Evolutionary conservation across 306 rosid species (phyloP).

Genomic region (Pterocarpus santalinus): DNA sequence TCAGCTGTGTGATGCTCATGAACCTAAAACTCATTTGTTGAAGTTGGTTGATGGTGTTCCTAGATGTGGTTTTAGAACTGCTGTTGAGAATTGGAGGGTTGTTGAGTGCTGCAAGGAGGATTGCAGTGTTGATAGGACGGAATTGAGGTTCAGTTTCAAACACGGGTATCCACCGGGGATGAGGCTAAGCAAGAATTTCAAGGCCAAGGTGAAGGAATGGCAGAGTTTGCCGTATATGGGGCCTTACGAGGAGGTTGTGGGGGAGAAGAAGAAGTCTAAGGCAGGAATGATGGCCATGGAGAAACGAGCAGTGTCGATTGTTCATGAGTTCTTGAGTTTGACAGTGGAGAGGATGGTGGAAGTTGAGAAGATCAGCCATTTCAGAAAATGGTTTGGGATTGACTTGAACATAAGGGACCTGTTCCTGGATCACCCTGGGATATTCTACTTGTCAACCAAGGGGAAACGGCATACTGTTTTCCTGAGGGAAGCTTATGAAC

Average conservation of each 20-base stretch:
- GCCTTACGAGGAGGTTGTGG: conserved; percentile 66
- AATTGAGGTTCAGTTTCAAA: conserved; percentile 69
- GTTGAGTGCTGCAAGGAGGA: conserved; percentile 79
- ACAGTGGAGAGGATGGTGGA: conserved; percentile 96
- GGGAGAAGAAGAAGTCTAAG: conserved; percentile 60
- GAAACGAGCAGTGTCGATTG: conserved; percentile 82
- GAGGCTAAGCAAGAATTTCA: conserved; percentile 73
- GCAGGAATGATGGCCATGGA: conserved; percentile 65
- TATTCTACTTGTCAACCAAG: conserved; percentile 87
- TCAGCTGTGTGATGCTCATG: conserved; percentile 73
- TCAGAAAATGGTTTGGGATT: conserved; percentile 70
- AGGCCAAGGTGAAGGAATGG: conserved; percentile 92
- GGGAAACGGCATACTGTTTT: conserved; percentile 91
- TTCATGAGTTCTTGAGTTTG: conserved; percentile 88
- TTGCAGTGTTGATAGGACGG: conserved; percentile 62
- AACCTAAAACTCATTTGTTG: conserved; percentile 79
- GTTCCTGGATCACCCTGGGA: conserved; percentile 87
- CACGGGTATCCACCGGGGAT: conserved; percentile 87
- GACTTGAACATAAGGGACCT: conserved; percentile 78
- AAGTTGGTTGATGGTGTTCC: conserved; percentile 64
- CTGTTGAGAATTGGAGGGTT: conserved; percentile 90
- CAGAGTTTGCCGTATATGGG: conserved; percentile 78
- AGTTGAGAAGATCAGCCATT: conserved; percentile 81
- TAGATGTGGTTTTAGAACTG: conserved; percentile 54
- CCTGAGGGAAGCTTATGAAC: conserved; percentile 92